Evolutionary conservation across 805 yeast genomes (phyloP).

Genomic region (Kluyveromyces siamensis): DNA sequence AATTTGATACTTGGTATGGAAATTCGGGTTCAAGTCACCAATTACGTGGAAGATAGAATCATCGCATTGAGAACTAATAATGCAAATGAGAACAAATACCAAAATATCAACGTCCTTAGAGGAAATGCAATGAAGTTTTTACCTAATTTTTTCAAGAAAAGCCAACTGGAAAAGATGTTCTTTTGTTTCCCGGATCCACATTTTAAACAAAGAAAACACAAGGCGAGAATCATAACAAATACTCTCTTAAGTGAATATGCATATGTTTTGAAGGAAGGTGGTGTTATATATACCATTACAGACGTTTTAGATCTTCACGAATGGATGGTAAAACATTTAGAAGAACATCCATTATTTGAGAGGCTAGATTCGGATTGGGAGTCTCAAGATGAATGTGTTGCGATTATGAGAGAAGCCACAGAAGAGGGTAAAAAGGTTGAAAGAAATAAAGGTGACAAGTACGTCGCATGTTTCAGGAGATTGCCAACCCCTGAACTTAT

Average conservation of each 20-base stretch:
- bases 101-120: constrained; percentile 81
- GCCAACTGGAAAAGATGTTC: constrained; percentile 83
- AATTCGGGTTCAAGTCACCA: constrained; percentile 94
- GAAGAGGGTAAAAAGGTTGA: constrained; percentile 97
- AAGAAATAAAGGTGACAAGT: constrained; percentile 82
- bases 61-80: constrained; percentile 62
- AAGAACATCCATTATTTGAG: constrained; percentile 84
- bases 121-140: constrained; percentile 97
- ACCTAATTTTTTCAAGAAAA: constrained; percentile 83
- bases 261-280: constrained; percentile 76
- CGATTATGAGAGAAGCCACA: constrained; percentile 83
- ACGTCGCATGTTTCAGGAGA: constrained; percentile 78
- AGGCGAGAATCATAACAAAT: constrained; percentile 89
- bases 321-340: constrained; percentile 94
- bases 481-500: constrained; percentile 45
- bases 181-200: constrained; percentile 99
- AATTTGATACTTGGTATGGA: constrained; percentile 88
- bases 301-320: constrained; percentile 88
- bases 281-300: constrained; percentile 87
- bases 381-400: constrained; percentile 66
- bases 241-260: constrained; percentile 90
- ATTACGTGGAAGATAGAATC: constrained; percentile 92
- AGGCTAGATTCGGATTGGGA: constrained; percentile 78
- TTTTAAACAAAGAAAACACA: constrained; percentile 93
- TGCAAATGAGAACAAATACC: constrained; percentile 39